Conservation (phyloP, 1,284 basidiomycete genomes). For the Puccinia hordei region DNA sequence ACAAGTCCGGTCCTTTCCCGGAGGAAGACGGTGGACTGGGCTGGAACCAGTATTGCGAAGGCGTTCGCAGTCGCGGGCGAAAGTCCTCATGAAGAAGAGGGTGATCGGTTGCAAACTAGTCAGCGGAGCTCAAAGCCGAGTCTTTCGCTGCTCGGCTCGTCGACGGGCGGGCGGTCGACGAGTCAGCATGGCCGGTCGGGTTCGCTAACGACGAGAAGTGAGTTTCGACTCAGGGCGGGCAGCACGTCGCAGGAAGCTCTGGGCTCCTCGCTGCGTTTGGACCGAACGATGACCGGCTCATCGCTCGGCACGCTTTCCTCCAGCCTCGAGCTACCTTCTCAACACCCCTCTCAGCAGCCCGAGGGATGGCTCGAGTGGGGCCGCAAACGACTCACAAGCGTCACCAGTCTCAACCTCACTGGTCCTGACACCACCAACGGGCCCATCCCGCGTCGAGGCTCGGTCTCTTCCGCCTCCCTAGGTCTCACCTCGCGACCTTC, state of each 20-base stretch:
- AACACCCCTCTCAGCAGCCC: background rate
- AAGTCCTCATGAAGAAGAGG: background rate
- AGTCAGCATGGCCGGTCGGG: conserved; percentile 11
- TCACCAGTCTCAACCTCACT: conserved; percentile 48
- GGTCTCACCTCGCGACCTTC: background rate
- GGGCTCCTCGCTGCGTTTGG: background rate
- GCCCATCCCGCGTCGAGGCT: background rate
- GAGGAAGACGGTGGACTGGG: conserved; percentile 43
- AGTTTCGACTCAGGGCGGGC: background rate
- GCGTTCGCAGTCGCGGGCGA: background rate
- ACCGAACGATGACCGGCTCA: conserved; percentile 23
- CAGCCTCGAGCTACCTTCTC: background rate
- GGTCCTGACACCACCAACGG: background rate
- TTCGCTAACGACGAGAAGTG: conserved; percentile 9
- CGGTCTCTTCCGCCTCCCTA: conserved; percentile 2
- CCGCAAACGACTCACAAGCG: conserved; percentile 49
- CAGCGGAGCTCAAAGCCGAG: conserved; percentile 3
- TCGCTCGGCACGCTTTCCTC: conserved; percentile 19
- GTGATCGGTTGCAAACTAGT: background rate
- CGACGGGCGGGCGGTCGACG: background rate
- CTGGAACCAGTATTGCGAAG: conserved; percentile 2
- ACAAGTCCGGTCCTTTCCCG: conserved; percentile 17
- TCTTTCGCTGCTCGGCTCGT: background rate
- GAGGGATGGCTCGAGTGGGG: conserved; percentile 51
- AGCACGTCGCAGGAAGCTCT: background rate